A percentile compares a stretch with the other conserved stretches of the same genome.
These are phyloP conservation scores for Pisolithus tinctorius DNA, from an alignment of 768 basidiomycete species.

Conservation along the genomic window DNA sequence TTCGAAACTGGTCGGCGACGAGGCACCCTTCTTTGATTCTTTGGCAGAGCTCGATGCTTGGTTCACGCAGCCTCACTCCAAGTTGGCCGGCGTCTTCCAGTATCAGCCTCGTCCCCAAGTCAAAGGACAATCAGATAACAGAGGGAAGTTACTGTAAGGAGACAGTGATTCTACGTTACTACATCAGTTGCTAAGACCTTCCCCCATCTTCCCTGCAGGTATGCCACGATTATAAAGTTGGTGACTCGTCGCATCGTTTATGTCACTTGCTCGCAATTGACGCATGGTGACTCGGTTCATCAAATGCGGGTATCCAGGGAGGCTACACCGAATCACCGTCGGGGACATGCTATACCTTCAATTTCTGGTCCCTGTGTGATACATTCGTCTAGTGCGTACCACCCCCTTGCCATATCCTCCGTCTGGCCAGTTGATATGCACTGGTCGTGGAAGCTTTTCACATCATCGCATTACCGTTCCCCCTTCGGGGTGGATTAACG, in stretches of 20 bases:
- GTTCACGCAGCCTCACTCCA: conserved; percentile 31
- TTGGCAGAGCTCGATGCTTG: conserved; percentile 55
- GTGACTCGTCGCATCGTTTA: conserved; percentile 8
- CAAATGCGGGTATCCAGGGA: conserved; percentile 38
- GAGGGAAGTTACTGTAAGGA: conserved; percentile 53
- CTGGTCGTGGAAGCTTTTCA: conserved; percentile 52
- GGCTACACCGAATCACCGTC: conserved; percentile 67
- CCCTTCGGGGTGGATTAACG: conserved; percentile 71
- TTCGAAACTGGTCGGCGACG: conserved; percentile 18
- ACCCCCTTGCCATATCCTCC: not conserved
- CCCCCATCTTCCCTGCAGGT: conserved; percentile 10
- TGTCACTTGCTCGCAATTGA: conserved; percentile 18
- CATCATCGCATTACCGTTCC: conserved; percentile 77
- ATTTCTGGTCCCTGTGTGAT: conserved; percentile 67
- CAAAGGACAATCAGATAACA: conserved; percentile 15
- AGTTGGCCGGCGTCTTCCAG: conserved; percentile 36
- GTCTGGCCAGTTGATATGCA: not conserved
- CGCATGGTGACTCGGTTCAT: conserved; percentile 12
- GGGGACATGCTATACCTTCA: conserved; percentile 67
- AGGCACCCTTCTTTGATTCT: conserved; percentile 44
- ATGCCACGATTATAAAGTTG: conserved; percentile 28
- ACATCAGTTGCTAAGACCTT: conserved; percentile 14
- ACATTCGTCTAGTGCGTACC: conserved; percentile 67
- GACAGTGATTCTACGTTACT: conserved; percentile 4
- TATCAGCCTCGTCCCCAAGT: conserved; percentile 26